phyloP scores from a whole-genome alignment of 768 basidiomycete species.

The Leccinum boreale region DNA sequence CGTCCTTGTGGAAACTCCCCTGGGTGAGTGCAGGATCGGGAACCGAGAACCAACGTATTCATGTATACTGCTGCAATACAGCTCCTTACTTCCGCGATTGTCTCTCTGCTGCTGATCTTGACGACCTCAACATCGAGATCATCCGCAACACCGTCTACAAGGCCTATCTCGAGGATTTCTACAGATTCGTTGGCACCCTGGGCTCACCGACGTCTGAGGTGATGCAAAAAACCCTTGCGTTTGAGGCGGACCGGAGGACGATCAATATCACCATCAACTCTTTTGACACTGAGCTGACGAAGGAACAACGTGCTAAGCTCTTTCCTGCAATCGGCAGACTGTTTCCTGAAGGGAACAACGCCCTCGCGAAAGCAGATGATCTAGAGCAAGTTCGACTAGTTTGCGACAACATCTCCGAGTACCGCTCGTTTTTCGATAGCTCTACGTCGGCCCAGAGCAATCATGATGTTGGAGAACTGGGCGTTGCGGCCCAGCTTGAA shows the following conservation, averaged over 20 bases:
- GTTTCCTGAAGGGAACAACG: conserved; percentile 94
- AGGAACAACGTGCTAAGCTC: conserved; percentile 91
- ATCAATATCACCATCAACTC: conserved; percentile 99
- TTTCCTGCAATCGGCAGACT: conserved; percentile 93
- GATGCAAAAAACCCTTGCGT: conserved; percentile 89
- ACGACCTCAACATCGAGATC: conserved; percentile 99
- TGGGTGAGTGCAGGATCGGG: conserved; percentile 58
- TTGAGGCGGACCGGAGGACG: conserved; percentile 95
- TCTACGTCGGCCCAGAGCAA: conserved; percentile 35
- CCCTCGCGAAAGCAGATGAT: conserved; percentile 91
- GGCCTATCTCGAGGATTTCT: conserved; percentile 97
- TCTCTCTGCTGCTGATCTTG: conserved; percentile 90
- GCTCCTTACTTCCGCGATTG: conserved; percentile 98
- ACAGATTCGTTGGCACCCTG: conserved; percentile 74
- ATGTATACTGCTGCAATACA: conserved; percentile 14
- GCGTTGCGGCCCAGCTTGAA: conserved; percentile 70
- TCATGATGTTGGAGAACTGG: conserved; percentile 41
- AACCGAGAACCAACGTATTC: neutral
- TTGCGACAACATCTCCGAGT: conserved; percentile 87
- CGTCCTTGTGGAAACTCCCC: conserved; percentile 94
- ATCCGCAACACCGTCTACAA: conserved; percentile 99
- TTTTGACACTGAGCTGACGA: conserved; percentile 90
- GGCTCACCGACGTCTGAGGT: conserved; percentile 86
- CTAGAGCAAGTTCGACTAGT: conserved; percentile 87
- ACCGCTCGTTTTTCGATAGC: conserved; percentile 83